phyloP scores from a whole-genome alignment of 768 basidiomycete genomes.

The Russula abietina region DNA sequence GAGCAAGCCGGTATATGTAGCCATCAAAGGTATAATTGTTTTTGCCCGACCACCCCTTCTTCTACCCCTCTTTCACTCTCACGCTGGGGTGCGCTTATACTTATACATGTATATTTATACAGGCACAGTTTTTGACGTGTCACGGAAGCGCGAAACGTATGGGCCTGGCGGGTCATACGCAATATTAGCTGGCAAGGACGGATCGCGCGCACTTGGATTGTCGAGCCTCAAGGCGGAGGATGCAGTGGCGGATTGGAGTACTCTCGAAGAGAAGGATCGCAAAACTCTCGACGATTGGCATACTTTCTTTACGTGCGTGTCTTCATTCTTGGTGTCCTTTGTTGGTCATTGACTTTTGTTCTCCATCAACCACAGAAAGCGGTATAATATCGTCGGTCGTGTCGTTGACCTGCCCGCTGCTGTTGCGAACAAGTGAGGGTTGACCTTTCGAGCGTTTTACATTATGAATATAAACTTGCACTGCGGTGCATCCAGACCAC shows the following conservation, averaged over 20 bases:
- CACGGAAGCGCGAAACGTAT: constrained; percentile 80
- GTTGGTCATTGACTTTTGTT: background rate
- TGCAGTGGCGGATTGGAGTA: constrained; percentile 82
- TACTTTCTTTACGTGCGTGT: constrained; percentile 74
- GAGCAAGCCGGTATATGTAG: constrained; percentile 74
- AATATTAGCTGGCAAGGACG: constrained; percentile 93
- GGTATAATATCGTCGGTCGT: constrained; percentile 82
- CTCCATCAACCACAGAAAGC: constrained; percentile 44
- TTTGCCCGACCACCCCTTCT: background rate
- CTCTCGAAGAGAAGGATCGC: constrained; percentile 59
- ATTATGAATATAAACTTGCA: background rate
- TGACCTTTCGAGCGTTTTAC: constrained; percentile 10
- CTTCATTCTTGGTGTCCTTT: background rate
- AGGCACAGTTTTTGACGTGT: constrained; percentile 91
- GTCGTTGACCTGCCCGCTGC: constrained; percentile 50
- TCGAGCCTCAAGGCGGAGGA: constrained; percentile 82
- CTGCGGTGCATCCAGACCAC: background rate
- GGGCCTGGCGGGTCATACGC: constrained; percentile 74
- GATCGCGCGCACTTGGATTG: constrained; percentile 81
- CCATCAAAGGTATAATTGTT: constrained; percentile 70
- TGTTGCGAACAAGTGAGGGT: constrained; percentile 29
- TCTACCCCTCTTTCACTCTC: background rate
- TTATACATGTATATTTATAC: background rate
- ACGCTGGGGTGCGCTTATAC: background rate
- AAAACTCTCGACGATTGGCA: constrained; percentile 89